These are phyloP conservation scores for Umbilicus rupestris DNA, from an alignment of 164 flowering plant species.

Conservation along the genomic window DNA sequence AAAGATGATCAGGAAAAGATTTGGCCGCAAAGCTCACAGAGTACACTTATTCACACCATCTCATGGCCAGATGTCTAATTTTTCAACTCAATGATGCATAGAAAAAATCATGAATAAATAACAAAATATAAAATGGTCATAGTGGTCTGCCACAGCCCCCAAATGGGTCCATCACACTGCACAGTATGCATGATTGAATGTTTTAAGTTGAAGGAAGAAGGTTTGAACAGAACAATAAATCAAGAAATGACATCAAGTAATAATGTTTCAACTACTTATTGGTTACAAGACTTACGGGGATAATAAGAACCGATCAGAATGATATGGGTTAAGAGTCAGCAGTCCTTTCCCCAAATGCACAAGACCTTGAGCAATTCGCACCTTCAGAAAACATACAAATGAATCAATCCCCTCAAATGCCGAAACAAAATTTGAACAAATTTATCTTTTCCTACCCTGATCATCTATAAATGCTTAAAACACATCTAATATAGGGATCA, in stretches of 20 bases:
- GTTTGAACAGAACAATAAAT: background rate
- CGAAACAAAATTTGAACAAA: background rate
- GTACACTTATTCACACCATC: background rate
- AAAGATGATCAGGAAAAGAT: too few relatives aligned
- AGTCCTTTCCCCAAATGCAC: conserved; percentile 95
- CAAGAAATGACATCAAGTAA: background rate
- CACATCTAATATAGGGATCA: background rate
- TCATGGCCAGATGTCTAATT: background rate
- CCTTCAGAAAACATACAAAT: conserved; percentile 37
- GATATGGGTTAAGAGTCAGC: conserved; percentile 84
- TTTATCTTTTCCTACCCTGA: background rate
- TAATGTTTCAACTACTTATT: background rate
- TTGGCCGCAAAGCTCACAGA: background rate
- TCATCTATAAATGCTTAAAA: background rate
- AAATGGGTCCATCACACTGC: too few relatives aligned
- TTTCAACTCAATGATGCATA: background rate
- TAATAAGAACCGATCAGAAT: conserved; percentile 80
- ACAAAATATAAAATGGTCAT: too few relatives aligned
- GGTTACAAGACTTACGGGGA: conserved; percentile 65
- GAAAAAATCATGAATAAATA: too few relatives aligned
- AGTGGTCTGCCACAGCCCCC: too few relatives aligned
- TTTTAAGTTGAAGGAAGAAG: background rate
- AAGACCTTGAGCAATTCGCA: conserved; percentile 97
- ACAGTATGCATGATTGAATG: background rate
- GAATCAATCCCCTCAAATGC: background rate